Evolutionary conservation across 2,329 filamentous ascomycete genomes (phyloP).

Genomic region (Penicillium thymicola): DNA sequence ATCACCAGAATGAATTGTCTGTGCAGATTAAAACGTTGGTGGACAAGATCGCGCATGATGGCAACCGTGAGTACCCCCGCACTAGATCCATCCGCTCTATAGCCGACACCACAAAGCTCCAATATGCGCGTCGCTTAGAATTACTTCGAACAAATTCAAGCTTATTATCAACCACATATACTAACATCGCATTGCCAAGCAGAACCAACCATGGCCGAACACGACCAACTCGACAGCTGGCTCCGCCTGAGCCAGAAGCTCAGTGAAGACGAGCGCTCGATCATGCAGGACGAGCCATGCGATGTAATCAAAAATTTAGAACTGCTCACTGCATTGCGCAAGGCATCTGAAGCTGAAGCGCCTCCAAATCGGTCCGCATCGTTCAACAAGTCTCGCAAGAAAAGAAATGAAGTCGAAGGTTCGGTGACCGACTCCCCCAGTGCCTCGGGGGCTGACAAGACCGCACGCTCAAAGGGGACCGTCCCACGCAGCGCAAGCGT

Average conservation of each 20-base stretch:
- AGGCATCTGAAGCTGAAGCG: constrained; percentile 47
- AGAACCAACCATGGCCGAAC: constrained; percentile 40
- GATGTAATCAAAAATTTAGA: constrained; percentile 51
- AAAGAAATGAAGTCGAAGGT: constrained; percentile 45
- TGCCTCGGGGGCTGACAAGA: constrained; percentile 44
- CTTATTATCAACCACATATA: neutral
- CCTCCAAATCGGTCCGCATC: constrained; percentile 37
- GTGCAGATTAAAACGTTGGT: constrained; percentile 42
- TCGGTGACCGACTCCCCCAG: constrained; percentile 46
- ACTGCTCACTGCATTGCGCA: constrained; percentile 48
- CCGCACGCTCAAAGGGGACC: constrained; percentile 43
- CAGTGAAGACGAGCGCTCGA: constrained; percentile 48
- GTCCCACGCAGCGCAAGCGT: constrained; percentile 43
- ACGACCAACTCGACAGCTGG: constrained; percentile 45
- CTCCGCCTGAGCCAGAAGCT: constrained; percentile 48
- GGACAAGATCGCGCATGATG: constrained; percentile 44
- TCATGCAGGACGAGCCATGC: constrained; percentile 48
- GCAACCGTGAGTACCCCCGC: constrained; percentile 38
- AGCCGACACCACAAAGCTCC: neutral
- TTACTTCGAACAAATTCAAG: neutral
- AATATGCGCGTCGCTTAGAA: neutral
- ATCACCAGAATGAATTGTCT: constrained; percentile 39
- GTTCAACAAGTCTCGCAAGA: constrained; percentile 46
- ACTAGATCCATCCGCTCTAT: constrained; percentile 4
- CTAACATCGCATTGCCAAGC: constrained; percentile 11